A percentile compares a stretch with the other conserved stretches of the same genome.
Conservation (phyloP, 73 alveolate species). For the Tetrahymena malaccensis region DNA sequence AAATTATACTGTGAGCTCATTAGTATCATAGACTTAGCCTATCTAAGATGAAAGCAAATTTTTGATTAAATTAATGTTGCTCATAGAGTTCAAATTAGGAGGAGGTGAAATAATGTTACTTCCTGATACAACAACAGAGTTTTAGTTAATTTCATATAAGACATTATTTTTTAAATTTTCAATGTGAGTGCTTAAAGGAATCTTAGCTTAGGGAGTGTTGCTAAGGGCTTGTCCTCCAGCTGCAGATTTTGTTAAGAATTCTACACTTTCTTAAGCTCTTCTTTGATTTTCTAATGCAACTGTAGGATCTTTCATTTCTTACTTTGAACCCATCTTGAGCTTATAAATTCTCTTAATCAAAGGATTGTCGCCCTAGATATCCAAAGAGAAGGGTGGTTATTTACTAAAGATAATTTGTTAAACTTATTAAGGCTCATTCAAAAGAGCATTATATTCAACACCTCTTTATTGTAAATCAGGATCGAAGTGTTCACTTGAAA, state of each 20-base stretch:
- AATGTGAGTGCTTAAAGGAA: background rate
- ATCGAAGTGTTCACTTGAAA: constrained; percentile 86
- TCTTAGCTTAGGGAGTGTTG: constrained; percentile 4
- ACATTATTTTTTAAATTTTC: constrained; percentile 10
- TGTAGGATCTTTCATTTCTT: constrained; percentile 35
- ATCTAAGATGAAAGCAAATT: background rate
- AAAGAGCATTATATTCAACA: constrained; percentile 74
- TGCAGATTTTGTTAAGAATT: background rate
- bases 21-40: constrained; percentile 12
- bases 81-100: background rate
- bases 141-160: constrained; percentile 14
- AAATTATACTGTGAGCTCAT: constrained; percentile 4
- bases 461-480: constrained; percentile 97
- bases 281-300: constrained; percentile 3
- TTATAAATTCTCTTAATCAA: constrained; percentile 49
- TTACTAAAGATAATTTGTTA: constrained; percentile 68
- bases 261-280: constrained; percentile 21
- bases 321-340: background rate
- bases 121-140: constrained; percentile 8
- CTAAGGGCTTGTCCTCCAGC: background rate
- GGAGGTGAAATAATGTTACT: constrained; percentile 14
- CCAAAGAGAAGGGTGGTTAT: constrained; percentile 86
- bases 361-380: constrained; percentile 48
- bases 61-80: constrained; percentile 15
- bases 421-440: constrained; percentile 62